Evolutionary conservation across 345 rosid species (phyloP).

Genomic region (Rubroshorea leprosula): DNA sequence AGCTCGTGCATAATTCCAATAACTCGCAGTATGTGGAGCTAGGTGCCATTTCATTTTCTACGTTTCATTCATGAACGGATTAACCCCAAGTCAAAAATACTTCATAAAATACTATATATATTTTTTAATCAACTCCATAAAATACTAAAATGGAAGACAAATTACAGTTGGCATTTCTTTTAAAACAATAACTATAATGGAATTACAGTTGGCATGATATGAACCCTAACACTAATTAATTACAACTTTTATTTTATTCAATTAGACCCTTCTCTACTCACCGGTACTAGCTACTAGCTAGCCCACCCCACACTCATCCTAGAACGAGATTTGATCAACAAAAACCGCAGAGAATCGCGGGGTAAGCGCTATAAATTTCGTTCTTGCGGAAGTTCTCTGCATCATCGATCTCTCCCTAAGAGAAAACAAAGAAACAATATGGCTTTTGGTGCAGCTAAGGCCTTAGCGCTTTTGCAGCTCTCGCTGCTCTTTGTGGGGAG

Average conservation of each 20-base stretch:
- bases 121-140: too few relatives aligned
- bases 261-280: background rate
- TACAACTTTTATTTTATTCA: background rate
- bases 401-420: background rate
- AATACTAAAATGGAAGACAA: too few relatives aligned
- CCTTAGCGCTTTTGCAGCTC: constrained; percentile 21
- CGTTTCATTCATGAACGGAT: too few relatives aligned
- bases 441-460: constrained; percentile 30
- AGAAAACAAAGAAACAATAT: constrained; percentile 9
- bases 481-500: constrained; percentile 31
- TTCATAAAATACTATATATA: too few relatives aligned
- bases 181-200: too few relatives aligned
- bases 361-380: constrained; percentile 29
- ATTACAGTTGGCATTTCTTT: too few relatives aligned
- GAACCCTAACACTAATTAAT: too few relatives aligned
- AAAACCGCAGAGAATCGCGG: constrained; percentile 30
- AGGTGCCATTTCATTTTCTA: too few relatives aligned
- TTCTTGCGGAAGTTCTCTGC: background rate
- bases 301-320: background rate
- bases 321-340: background rate
- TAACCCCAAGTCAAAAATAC: too few relatives aligned
- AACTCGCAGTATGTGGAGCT: too few relatives aligned
- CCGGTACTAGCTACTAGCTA: background rate
- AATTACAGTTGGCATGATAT: background rate
- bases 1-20: too few relatives aligned